phyloP scores from a whole-genome alignment of 495 filamentous ascomycete species.

The Podospora fimiseda region DNA sequence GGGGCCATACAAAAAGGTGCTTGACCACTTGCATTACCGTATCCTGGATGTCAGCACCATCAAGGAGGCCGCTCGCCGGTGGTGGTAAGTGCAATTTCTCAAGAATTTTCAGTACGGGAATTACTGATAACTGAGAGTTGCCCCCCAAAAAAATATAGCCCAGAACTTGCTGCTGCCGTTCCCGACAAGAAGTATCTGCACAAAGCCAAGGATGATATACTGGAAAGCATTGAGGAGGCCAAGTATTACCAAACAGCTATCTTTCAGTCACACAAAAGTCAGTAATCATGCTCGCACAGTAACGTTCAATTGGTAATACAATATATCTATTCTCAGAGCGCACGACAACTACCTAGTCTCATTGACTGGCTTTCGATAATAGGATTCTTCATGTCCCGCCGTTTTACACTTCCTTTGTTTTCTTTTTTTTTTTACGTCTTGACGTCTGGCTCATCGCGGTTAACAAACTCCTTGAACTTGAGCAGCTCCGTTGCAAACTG shows the following conservation, averaged over 20 bases:
- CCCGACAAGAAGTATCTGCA: constrained; percentile 73
- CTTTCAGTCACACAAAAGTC: constrained; percentile 37
- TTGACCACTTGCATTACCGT: constrained; percentile 77
- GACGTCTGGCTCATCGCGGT: constrained; percentile 86
- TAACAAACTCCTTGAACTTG: constrained; percentile 84
- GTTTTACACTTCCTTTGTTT: background rate
- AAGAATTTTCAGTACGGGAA: too few relatives aligned
- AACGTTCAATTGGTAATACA: too few relatives aligned
- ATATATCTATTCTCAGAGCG: too few relatives aligned
- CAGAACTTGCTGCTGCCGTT: constrained; percentile 25
- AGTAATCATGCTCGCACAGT: too few relatives aligned
- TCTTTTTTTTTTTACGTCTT: constrained; percentile 58
- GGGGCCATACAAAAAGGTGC: constrained; percentile 62
- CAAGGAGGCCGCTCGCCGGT: constrained; percentile 81
- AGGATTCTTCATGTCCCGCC: too few relatives aligned
- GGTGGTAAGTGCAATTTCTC: constrained; percentile 45
- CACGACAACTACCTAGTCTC: background rate
- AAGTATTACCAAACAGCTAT: constrained; percentile 65
- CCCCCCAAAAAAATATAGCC: too few relatives aligned
- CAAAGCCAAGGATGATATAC: constrained; percentile 79
- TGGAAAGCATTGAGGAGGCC: constrained; percentile 92
- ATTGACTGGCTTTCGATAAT: too few relatives aligned
- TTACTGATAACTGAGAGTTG: too few relatives aligned
- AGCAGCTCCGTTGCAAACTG: constrained; percentile 74
- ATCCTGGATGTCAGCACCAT: constrained; percentile 86